These are phyloP conservation scores for Solanum pennellii DNA, from an alignment of 257 asterid genomes.

Conservation along the genomic window DNA sequence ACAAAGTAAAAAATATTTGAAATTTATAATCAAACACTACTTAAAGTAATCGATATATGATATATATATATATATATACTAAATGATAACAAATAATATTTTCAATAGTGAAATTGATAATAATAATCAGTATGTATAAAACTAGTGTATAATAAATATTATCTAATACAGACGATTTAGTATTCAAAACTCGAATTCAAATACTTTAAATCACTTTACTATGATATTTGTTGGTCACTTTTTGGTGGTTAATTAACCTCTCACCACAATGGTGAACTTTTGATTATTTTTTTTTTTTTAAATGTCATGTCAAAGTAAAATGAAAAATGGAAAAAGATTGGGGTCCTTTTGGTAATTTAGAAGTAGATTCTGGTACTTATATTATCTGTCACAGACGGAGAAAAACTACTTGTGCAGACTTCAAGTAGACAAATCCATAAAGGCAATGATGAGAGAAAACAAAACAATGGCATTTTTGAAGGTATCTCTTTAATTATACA, in stretches of 20 bases:
- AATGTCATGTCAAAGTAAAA: background rate
- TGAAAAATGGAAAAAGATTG: background rate
- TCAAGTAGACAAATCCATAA: conserved; percentile 2
- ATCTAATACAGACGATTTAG: accelerated
- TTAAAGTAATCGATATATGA: no score
- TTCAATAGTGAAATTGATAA: no score
- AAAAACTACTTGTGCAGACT: background rate
- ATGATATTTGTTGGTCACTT: no score
- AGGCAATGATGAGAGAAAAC: conserved; percentile 1
- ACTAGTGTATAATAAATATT: no score
- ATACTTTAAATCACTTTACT: no score
- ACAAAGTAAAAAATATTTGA: no score
- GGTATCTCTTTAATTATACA: background rate
- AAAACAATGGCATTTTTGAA: background rate
- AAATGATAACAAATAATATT: no score
- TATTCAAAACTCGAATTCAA: no score
- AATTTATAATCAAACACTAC: no score
- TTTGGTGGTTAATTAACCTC: background rate
- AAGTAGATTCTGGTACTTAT: background rate
- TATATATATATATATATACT: no score
- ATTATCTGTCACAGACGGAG: background rate
- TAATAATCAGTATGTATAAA: no score
- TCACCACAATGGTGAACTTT: background rate
- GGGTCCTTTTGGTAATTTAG: background rate
- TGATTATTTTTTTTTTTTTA: background rate